Percentiles rank a stretch among this genome's conserved stretches.
phyloP scores from a whole-genome alignment of 2,329 filamentous ascomycete species.

The Pseudodiploospora longispora region DNA sequence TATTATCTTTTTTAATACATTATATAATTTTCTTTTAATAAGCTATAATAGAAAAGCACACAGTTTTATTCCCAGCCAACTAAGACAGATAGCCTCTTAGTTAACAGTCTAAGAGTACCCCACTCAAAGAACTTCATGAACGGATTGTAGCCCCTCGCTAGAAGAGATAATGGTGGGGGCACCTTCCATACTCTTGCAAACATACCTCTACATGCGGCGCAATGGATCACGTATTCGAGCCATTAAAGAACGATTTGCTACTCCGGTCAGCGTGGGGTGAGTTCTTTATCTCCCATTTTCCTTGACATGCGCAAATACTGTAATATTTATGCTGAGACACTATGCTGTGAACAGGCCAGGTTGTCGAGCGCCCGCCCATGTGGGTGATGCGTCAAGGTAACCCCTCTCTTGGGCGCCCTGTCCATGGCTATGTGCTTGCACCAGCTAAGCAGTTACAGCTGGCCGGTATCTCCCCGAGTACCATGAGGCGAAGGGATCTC shows the following conservation, averaged over 20 bases:
- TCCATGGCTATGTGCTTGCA: not conserved
- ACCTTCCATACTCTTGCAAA: too few species aligned
- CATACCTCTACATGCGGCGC: slow-evolving; percentile 13
- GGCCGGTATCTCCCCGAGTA: slow-evolving; percentile 97
- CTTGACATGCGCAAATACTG: not conserved
- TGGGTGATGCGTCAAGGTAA: slow-evolving; percentile 99
- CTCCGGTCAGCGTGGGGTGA: slow-evolving; percentile 82
- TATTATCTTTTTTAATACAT: too few species aligned
- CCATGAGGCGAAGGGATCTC: slow-evolving; percentile 81
- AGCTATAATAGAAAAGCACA: too few species aligned
- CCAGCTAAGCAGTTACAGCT: slow-evolving; percentile 42
- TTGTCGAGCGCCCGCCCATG: slow-evolving; percentile 86
- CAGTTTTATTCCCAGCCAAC: too few species aligned
- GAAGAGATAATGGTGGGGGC: not conserved
- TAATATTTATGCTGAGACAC: slow-evolving; percentile 12
- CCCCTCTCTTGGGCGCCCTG: slow-evolving; percentile 6
- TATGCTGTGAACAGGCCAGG: slow-evolving; percentile 54
- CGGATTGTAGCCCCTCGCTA: slow-evolving; percentile 1
- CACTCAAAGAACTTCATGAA: not conserved
- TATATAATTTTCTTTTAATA: too few species aligned
- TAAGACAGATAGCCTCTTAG: not conserved
- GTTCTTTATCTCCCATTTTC: slow-evolving; percentile 14
- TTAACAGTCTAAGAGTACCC: not conserved
- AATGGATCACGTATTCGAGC: slow-evolving; percentile 68
- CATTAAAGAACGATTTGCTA: slow-evolving; percentile 86